These are phyloP conservation scores for Nitzschia palea DNA, from an alignment of 108 stramenopile genomes.

Conservation along the genomic window DNA sequence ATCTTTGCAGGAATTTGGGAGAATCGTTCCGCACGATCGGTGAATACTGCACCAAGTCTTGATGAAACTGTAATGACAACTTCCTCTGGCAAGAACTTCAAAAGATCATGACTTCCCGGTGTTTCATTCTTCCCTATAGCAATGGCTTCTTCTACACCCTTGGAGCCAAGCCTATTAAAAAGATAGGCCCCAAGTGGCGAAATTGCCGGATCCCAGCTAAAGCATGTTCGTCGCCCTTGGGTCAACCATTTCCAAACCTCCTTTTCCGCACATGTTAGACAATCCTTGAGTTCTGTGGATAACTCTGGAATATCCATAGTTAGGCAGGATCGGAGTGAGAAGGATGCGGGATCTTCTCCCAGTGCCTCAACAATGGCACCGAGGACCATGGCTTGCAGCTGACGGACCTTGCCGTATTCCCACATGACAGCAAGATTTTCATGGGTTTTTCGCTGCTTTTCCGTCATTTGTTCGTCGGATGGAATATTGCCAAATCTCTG, in stretches of 20 bases:
- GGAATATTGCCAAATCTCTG: conserved; percentile 30
- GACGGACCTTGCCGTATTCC: conserved; percentile 35
- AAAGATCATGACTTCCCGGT: conserved; percentile 27
- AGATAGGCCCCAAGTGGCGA: conserved; percentile 24
- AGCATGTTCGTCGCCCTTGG: conserved; percentile 18
- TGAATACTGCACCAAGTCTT: conserved; percentile 19
- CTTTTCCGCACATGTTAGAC: conserved; percentile 1
- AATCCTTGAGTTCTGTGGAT: background rate
- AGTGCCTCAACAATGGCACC: conserved; percentile 18
- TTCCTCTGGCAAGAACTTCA: conserved; percentile 24
- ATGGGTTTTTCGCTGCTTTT: conserved; percentile 21
- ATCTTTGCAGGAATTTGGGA: conserved; percentile 23
- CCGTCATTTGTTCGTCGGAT: conserved; percentile 26
- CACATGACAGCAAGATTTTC: conserved; percentile 21
- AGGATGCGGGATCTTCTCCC: conserved; percentile 28
- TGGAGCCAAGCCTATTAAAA: conserved; percentile 29
- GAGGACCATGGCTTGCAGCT: conserved; percentile 32
- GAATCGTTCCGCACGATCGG: conserved; percentile 14
- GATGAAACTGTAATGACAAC: conserved; percentile 15
- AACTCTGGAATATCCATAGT: conserved; percentile 18
- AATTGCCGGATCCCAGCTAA: conserved; percentile 34
- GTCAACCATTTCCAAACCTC: conserved; percentile 20
- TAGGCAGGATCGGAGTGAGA: conserved; percentile 26
- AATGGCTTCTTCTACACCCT: conserved; percentile 24
- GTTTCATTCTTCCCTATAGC: conserved; percentile 25